Base-by-base conservation (phyloP, 1,284 basidiomycete genomes). In the Filobasidium uniguttulatum region DNA sequence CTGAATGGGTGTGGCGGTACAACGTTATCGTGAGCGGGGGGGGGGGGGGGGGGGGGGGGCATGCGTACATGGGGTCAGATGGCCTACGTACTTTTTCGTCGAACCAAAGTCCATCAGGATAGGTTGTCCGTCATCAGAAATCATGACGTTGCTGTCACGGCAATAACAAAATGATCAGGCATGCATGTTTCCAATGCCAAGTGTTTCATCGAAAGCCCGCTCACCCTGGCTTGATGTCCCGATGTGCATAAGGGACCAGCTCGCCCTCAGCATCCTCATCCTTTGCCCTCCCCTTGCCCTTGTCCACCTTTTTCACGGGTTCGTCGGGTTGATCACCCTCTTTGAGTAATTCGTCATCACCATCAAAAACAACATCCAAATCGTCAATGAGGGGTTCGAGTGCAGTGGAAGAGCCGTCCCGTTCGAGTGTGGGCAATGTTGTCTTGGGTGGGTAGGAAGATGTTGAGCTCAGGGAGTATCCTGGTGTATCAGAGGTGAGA, bases 91-190 rank as follows among this genome's bases (percentile, higher is more conserved):
- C 66, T 68, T 68, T 47, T 64, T 65, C 2, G 65, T 79, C 56
- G 87, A 93, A 14, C 93, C 93, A 70, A 99, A 93, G 71, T 99
- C 93, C 93, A 98, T 98, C 15, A 99, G 77, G 56, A 98, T 85
- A 0, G 90, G 85, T 10, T 80, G 79, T 5, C 85, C 87, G 53
- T 94, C 86, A 61, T 96, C 90, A 5, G 87, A 76, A 51, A 98
- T 77, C 91, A 98, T 98, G 52, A 98, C 77, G 65, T 98, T 98
- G 35, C 88, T 91, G 55, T 3, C 7, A 31, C 14, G 8, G n/a
- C n/a, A n/a, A n/a, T n/a, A n/a, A n/a, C 44, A 25, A 6, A 46
- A 28, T 31, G 3, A 22, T 36, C 9, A 25, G 28, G 22, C 14
- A 46, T 23, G 31, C 31, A 20, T 9, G 6, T n/a, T 40, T 36